Evolutionary conservation across 2,329 filamentous ascomycete species (phyloP).

Genomic region (Claviceps quebecensis): DNA sequence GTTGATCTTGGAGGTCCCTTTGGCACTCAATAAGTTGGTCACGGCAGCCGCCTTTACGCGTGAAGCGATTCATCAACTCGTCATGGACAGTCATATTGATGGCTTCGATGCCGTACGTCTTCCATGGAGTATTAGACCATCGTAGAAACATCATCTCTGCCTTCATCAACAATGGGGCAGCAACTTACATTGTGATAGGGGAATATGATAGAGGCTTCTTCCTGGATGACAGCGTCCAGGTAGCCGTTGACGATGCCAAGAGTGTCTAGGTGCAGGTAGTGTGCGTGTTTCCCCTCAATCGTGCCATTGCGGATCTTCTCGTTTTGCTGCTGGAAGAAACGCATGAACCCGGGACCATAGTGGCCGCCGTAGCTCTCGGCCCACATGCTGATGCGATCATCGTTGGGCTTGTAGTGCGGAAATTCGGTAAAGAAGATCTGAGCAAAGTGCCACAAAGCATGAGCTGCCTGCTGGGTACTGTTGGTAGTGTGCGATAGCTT

Average conservation of each 20-base stretch:
- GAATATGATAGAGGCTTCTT: conserved; percentile 40
- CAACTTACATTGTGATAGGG: conserved; percentile 42
- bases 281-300: conserved; percentile 26
- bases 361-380: conserved; percentile 57
- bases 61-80: conserved; percentile 16
- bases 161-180: not conserved
- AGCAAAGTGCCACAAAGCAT: conserved; percentile 51
- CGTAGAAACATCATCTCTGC: not conserved
- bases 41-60: conserved; percentile 31
- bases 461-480: conserved; percentile 39
- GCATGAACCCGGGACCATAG: conserved; percentile 51
- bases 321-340: conserved; percentile 48
- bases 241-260: conserved; percentile 59
- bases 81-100: conserved; percentile 32
- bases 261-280: conserved; percentile 39
- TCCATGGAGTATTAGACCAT: not conserved
- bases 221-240: conserved; percentile 49
- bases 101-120: conserved; percentile 42
- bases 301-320: conserved; percentile 22
- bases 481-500: conserved; percentile 23
- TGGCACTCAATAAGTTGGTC: conserved; percentile 40
- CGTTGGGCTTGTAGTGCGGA: conserved; percentile 40
- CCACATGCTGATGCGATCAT: conserved; percentile 48
- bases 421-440: conserved; percentile 45
- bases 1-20: conserved; percentile 23